Base-by-base conservation (phyloP, 805 yeast genomes). In the Lipomyces sp. region DNA sequence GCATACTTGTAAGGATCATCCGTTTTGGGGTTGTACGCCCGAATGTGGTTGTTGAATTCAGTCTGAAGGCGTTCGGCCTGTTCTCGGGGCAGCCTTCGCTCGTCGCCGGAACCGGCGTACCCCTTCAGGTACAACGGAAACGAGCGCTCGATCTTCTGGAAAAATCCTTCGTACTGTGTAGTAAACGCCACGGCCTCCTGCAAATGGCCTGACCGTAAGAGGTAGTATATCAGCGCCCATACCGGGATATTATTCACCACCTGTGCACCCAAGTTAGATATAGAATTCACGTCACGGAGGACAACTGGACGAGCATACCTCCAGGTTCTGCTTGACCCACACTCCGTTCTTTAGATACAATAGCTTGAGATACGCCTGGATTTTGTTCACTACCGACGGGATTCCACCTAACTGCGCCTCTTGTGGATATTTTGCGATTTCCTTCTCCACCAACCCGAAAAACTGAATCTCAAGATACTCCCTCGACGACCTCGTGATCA, bases 1-100 rank as follows among this genome's bases (percentile, higher is more conserved):
- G 96, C 93, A 65, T 83, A 84, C 65, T 90, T 83, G 71, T 78
- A 93, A 4, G 97, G 96, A 68, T 93, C 98, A 42, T 83, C 82
- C 52, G 80, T 79, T 49, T 80, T 83, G n/a, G 55, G 43, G 53
- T 69, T 75, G 39, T 75, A 66, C 51, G 75, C 79, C 53, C 87
- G 84, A 62, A 90, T 84, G 56, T 83, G 86, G 65, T 86, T 91
- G 65, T 81, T 85, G 70, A 86, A 93, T 66, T 93, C 98, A 39
- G 82, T 75, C 53, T 80, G 80, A 33, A 91, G 70, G 59, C 86
- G 77, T 8, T 84, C 83, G 33, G 78, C 80, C 56, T 86, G 74
- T 35, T 85, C 88, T 10, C 75, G 71, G 1, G 91, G 80, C 47
- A 91, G 72, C 19, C 48, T 36, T 34, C 73, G 72, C 48, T 74